A percentile compares a stretch with the other conserved stretches of the same genome.
Evolutionary conservation across 371 early-diverging fungal species (phyloP).

Genomic region (Mucor plumbeus): DNA sequence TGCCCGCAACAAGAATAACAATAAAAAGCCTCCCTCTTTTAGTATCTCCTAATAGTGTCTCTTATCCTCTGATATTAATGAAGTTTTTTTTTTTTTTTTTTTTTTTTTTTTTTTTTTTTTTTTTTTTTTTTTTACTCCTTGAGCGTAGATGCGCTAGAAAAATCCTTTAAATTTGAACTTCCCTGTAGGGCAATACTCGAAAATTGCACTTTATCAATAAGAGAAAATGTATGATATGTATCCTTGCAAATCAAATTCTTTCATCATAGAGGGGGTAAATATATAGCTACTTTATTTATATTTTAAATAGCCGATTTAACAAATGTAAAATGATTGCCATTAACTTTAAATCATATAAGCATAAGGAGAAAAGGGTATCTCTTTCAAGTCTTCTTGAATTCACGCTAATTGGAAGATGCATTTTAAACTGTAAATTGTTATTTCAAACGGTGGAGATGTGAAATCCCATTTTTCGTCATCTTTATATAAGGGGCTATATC

Average conservation of each 20-base stretch:
- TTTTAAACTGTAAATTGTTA: not conserved
- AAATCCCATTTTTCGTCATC: not conserved
- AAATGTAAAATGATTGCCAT: no score
- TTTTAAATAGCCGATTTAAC: no score
- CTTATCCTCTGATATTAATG: not conserved
- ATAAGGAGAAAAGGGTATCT: not conserved
- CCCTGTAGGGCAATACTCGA: not conserved
- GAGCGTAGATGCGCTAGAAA: not conserved
- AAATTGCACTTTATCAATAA: not conserved
- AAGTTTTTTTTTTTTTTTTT: no score
- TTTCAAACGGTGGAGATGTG: not conserved
- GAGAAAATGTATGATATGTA: not conserved
- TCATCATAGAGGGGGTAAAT: not conserved
- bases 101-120: no score
- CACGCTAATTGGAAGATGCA: not conserved
- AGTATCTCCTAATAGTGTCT: not conserved
- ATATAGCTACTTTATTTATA: no score
- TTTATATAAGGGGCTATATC: not conserved
- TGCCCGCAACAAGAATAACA: not conserved
- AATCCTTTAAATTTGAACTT: not conserved
- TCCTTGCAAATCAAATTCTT: not conserved
- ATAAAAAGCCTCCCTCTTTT: not conserved
- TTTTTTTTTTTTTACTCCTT: not conserved
- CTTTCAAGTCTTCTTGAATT: not conserved
- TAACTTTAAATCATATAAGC: not conserved